Evolutionary conservation across 2,329 filamentous ascomycete genomes (phyloP), one percentile per base, ranked within the genome.

Genomic region (Apiospora rasikravindrae): DNA sequence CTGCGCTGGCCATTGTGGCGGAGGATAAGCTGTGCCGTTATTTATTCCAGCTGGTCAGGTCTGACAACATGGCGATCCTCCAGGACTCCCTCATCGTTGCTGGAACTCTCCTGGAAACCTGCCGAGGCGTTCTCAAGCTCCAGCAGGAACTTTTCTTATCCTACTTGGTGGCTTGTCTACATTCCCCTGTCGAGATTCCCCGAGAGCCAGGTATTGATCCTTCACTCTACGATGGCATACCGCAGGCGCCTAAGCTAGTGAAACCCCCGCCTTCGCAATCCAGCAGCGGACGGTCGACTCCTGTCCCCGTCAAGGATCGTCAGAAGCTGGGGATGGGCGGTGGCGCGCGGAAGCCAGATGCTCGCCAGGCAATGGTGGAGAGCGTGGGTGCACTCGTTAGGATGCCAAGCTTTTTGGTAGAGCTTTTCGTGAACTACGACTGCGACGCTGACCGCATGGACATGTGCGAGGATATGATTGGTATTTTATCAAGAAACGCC

Each of bases 401-500:
- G 57, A 98, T 99, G 86, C 95, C 96, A 0, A 95, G 92, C 57
- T 99, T 97, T 80, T 95, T 98, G 90, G 91, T 93, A 14, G 97
- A 99, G 81, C 87, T 99, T 10, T 99, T 98, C 80, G 91, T 98
- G 82, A 99, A 99, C 82, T 99, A 98, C 80, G 96, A 99, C 82
- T 99, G 96, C 79, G 95, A 98, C 79, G 91, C 94, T 70, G 94
- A 99, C 79, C 90, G 95, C 69, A 92, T 92, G 69, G 96, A 99
- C 83, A 85, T 99, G 6, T 99, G 96, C 78, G 94, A 98, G 84
- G 97, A 99, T 79, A 93, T 98, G 89, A 91, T 99, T 73, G 96
- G 96, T 0, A 88, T 99, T 45, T 86, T 99, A 22, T 96, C 96
- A 26, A 90, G 96, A 72, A 99, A 98, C 81, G 96, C 96, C 2